phyloP scores from a whole-genome alignment of 352 stramenopile genomes.

The Globisporangium polare region DNA sequence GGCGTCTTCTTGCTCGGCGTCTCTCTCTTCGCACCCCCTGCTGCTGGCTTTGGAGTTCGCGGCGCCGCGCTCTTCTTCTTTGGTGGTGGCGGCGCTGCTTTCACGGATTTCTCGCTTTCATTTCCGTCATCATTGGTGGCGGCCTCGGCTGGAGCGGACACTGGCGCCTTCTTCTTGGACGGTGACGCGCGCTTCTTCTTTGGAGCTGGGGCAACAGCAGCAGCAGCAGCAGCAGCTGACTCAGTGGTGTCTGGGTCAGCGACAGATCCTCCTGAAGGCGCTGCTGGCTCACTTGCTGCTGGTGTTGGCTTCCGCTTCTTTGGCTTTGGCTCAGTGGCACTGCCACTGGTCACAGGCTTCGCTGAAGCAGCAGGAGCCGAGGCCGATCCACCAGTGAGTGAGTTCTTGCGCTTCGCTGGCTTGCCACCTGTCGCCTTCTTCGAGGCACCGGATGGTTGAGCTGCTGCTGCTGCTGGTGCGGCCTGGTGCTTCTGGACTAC shows the following conservation, averaged over 20 bases:
- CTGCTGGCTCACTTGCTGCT: background rate
- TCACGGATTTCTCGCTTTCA: background rate
- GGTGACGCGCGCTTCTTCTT: slow-evolving; percentile 10
- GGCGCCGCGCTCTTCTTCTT: slow-evolving; percentile 7
- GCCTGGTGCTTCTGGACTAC: slow-evolving; percentile 7
- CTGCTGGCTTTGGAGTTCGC: background rate
- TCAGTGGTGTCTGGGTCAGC: background rate
- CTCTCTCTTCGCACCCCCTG: background rate
- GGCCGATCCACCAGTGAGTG: background rate
- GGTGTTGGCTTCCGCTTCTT: slow-evolving; percentile 12
- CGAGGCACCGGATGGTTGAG: background rate
- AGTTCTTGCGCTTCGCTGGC: slow-evolving; percentile 12
- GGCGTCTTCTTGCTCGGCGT: background rate
- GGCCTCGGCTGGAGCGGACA: background rate
- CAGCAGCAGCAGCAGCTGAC: background rate
- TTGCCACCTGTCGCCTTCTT: background rate
- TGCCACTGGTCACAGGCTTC: background rate
- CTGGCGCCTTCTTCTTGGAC: slow-evolving; percentile 13
- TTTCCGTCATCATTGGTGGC: background rate
- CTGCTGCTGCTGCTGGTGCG: background rate
- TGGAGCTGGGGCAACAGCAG: background rate
- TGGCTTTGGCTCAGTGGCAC: slow-evolving; percentile 4
- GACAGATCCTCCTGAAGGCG: background rate
- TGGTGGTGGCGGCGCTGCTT: background rate
- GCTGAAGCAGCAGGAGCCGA: background rate